Evolutionary conservation across 2,329 filamentous ascomycete species (phyloP).

Genomic region (Pseudogymnoascus sp.): DNA sequence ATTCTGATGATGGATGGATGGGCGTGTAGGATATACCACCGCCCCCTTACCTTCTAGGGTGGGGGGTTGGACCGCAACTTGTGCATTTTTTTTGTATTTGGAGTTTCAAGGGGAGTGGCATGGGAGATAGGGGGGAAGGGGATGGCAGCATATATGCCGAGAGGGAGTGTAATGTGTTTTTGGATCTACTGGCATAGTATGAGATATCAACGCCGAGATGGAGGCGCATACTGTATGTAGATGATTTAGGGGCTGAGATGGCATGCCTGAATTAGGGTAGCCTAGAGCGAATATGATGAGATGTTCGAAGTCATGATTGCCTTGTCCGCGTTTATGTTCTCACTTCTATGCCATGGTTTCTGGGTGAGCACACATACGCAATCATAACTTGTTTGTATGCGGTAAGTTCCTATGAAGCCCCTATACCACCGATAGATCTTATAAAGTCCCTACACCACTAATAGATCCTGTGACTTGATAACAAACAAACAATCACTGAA

Average conservation of each 20-base stretch:
- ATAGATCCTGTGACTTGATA: background rate
- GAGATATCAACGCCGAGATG: background rate
- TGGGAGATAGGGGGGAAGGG: background rate
- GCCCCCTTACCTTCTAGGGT: background rate
- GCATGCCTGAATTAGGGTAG: background rate
- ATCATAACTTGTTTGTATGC: background rate
- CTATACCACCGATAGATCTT: background rate
- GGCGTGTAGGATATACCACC: conserved; percentile 9
- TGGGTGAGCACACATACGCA: background rate
- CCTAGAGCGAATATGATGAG: background rate
- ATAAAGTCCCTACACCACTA: background rate
- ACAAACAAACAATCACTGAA: background rate
- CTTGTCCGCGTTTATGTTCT: background rate
- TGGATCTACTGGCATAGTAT: background rate
- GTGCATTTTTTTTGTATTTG: background rate
- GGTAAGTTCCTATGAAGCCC: background rate
- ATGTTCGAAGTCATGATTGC: background rate
- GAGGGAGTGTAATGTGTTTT: background rate
- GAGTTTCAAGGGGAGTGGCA: background rate
- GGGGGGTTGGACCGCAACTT: background rate
- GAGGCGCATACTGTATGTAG: background rate
- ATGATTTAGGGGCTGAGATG: background rate
- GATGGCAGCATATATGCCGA: background rate
- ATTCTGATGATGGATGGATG: conserved; percentile 5
- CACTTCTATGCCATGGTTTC: background rate